Base-by-base conservation (phyloP, 495 filamentous ascomycete genomes). In the Sphaerosporella brunnea region DNA sequence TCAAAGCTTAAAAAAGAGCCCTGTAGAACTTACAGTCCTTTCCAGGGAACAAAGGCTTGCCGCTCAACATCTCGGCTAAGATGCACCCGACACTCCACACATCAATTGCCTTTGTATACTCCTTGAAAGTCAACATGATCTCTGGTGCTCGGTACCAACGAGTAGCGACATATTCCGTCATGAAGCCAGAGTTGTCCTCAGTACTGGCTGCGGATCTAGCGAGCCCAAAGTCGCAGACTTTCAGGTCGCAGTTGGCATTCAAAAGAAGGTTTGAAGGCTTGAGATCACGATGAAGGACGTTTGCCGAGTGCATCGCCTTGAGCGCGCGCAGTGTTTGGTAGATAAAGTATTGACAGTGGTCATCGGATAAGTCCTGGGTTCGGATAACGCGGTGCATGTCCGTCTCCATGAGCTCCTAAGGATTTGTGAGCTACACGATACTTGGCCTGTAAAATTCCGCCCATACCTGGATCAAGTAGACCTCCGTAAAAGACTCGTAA, bases 61-160 rank as follows among this genome's bases (percentile, higher is more conserved):
- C 92, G 64, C 86, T 94, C 52, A 99, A 69, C 92, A 99, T 99
- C 70, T 99, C 92, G n/a, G 92, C 92, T 55, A 99, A 69, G 55
- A 99, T 99, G 62, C 92, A 99, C 45, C 92, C 92, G 34, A 99
- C 92, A 62, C 86, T 94, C 92, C 92, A 99, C 20, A 99, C 86
- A 62, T 99, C 92, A 63, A 99, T 99, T 25, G 92, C 92, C 70
- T 96, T 99, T 50, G 92, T 99, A 68, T 99, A 96, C 68, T 95
- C 90, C 70, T 99, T 95, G 75, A 99, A 99, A 39, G 88, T 96
- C 70, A 99, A 79, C 92, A 99, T 99, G 65, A 99, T 99, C 66
- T 99, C 92, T 40, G 92, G 92, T 1, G 92, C 90, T 63, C 92
- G 82, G 65, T 99, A 99, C 92, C 92, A 99, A 60, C 92, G 74